Conservation (phyloP, 306 rosid species). For the Biancaea sappan region DNA sequence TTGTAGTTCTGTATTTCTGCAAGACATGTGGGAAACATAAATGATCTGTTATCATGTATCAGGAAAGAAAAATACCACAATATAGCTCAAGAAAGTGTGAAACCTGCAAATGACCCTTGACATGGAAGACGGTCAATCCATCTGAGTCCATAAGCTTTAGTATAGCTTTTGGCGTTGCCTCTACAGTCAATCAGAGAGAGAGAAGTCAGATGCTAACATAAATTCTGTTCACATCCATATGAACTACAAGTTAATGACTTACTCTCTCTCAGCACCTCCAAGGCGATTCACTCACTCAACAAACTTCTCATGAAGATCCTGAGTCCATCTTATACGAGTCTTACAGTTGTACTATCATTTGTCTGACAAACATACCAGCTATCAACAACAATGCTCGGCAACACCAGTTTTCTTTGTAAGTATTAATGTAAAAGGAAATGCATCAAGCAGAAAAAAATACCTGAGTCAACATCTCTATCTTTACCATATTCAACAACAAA, state of each 20-base stretch:
- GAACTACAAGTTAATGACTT: constrained; percentile 39
- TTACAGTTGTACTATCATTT: constrained; percentile 32
- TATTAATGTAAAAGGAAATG: constrained; percentile 9
- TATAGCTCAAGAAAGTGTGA: not conserved
- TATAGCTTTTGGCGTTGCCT: constrained; percentile 91
- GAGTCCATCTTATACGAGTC: constrained; percentile 87
- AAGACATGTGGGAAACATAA: not conserved
- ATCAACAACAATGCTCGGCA: not conserved
- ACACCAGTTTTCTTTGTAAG: not conserved
- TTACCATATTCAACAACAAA: constrained; percentile 59
- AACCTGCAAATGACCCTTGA: constrained; percentile 89
- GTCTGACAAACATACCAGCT: not conserved
- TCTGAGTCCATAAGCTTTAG: constrained; percentile 77
- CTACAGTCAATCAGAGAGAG: constrained; percentile 40
- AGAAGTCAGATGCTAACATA: constrained; percentile 23
- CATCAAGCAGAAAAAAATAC: constrained; percentile 39
- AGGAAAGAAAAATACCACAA: not conserved
- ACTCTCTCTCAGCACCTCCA: constrained; percentile 92
- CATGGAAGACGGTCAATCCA: constrained; percentile 83
- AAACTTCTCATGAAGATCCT: constrained; percentile 91
- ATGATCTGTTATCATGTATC: not conserved
- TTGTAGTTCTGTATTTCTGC: constrained; percentile 80
- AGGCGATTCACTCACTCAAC: constrained; percentile 83
- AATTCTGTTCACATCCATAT: not conserved
- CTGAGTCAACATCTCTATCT: constrained; percentile 57